Evolutionary conservation across 2,329 filamentous ascomycete species (phyloP).

Genomic region (Teratosphaeria viscida): DNA sequence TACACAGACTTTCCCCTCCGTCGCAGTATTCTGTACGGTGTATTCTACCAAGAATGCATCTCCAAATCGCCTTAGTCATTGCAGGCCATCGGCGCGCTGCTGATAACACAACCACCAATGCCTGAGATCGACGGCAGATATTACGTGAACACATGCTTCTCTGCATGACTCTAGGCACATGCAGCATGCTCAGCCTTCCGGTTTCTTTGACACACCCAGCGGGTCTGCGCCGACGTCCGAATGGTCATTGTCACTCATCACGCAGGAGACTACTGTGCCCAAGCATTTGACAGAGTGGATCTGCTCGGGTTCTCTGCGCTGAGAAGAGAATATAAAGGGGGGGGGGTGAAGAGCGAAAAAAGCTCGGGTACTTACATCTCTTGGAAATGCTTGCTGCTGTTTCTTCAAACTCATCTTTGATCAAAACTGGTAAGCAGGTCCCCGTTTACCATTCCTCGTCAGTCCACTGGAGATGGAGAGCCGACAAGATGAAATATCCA

Average conservation of each 20-base stretch:
- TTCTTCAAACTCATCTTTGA: neutral
- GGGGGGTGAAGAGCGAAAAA: too few relatives aligned
- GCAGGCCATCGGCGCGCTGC: neutral
- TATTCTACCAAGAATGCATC: neutral
- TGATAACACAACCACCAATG: neutral
- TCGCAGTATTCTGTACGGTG: neutral
- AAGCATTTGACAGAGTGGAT: neutral
- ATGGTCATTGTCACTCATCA: neutral
- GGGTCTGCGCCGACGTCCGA: neutral
- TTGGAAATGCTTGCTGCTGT: neutral
- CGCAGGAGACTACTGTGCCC: neutral
- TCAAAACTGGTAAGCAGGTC: neutral
- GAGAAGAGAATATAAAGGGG: too few relatives aligned
- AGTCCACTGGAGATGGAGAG: conserved; percentile 14
- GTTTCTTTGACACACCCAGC: neutral
- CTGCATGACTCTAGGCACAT: neutral
- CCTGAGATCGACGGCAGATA: neutral
- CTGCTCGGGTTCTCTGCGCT: neutral
- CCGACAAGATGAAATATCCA: conserved; percentile 12
- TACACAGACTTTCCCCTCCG: neutral
- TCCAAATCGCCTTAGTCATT: neutral
- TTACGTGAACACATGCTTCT: neutral
- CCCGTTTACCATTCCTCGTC: neutral
- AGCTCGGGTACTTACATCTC: neutral
- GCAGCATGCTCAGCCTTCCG: neutral